Evolutionary conservation across 2,329 filamentous ascomycete species (phyloP), one percentile per base, ranked within the genome.

Genomic region (Fragosphaeria purpurea): DNA sequence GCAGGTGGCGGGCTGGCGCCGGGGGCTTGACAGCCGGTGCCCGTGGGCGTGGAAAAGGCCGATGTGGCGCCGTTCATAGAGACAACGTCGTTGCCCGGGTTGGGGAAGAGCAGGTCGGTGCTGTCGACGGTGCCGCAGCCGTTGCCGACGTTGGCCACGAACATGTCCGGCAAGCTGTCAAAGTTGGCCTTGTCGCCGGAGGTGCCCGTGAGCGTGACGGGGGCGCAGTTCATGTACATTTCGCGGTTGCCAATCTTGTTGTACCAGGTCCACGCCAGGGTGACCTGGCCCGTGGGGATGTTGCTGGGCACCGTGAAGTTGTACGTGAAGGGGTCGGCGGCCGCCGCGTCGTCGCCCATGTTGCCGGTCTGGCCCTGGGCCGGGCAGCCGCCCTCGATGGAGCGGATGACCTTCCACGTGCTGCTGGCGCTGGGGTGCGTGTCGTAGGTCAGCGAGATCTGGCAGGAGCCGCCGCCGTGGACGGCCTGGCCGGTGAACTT

Each of bases 141-240:
- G 51, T 75, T 60, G 6, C 61, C 65, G 53, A 89, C 69, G 67
- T 93, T 94, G 59, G 85, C 83, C 1, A 83, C 74, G 49, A 89
- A 83, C 79, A 94, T 84, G 51, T 82, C 71, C 0, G 88, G 88
- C 10, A 94, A 82, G 0, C 68, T 64, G 40, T 78, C 63, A 55
- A 83, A 77, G 56, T 77, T 77, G 2, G 71, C 65, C 50, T 79
- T 60, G 42, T 67, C 65, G 48, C 77, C 77, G 0, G 51, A 47
- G 32, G 55, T 57, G 7, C 78, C 78, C 0, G 78, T 79, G 31
- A 97, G 74, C 0, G 73, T 76, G 45, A 95, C 66, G 0, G 87
- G 80, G 0, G 85, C 88, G 59, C 91, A 98, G 76, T 95, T 94
- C 89, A 95, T 95, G 75, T 97, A 96, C 76, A 95, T 88, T 64